Base-by-base conservation (phyloP, 225 moss, liverwort and hornwort genomes). In the Anthoceros angustus region DNA sequence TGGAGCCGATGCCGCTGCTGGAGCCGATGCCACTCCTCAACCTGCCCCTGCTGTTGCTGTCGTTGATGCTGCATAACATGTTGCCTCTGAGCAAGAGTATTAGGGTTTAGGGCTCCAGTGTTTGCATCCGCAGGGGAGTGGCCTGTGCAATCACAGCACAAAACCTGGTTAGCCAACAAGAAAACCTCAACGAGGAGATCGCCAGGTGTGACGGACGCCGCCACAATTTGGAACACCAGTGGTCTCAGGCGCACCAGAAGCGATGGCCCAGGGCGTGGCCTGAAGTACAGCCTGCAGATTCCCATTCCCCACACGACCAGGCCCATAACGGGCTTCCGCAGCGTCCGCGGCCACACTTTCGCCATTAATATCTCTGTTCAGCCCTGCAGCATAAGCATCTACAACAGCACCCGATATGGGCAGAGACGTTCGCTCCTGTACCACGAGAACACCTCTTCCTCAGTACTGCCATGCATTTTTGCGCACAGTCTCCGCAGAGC, bases 361-460 rank as follows among this genome's bases (percentile, higher is more conserved):
- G 46, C 81, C 83, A 75, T 85, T 86, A 48, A 98, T 70, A 15
- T 86, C 87, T 72, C 98, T 92, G 75, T 98, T 89, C 74, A 98
- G 76, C 71, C 85, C 78, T 40, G 79, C 85, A 41, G 82, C 79
- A 64, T 79, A 80, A 61, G 85, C 82, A 71, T 85, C 85, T 62
- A 85, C 85, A 61, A 74, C 85, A 68, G 82, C 85, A 62, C 79
- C 79, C 10, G 68, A 73, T 45, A 77, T 67, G 7, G 82, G 72
- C 42, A 78, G 61, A 42, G 61, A 69, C 77, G 64, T 77, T 26
- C 81, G 75, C 72, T 85, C 85, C 81, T 84, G 62, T 62, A 26
- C 0, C 67, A 63, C 41, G 4, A 67, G 2, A 55, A 55, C 55
- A 18, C 5, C 12, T 55, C 5, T 5, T 55, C n/a, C n/a, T n/a